Evolutionary conservation across 805 yeast species (phyloP).

Genomic region (Yamadazyma laniorum): DNA sequence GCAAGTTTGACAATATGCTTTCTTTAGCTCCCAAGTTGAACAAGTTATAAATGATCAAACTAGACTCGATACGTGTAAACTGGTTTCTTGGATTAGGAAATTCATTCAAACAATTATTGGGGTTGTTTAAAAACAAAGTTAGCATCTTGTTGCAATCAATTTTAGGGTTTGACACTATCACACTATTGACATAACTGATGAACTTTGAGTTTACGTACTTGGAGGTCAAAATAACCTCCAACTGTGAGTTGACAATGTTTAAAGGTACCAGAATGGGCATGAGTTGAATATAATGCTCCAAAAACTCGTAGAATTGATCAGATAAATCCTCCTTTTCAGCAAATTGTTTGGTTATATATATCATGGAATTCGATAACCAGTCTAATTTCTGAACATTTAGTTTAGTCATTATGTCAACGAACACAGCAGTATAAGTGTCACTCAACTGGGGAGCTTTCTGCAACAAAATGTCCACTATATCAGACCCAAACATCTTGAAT

Average conservation of each 20-base stretch:
- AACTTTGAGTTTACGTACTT: slow-evolving; percentile 47
- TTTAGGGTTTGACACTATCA: slow-evolving; percentile 28
- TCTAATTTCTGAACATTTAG: background rate
- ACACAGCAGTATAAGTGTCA: slow-evolving; percentile 3
- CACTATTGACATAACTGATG: slow-evolving; percentile 44
- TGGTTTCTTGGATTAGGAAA: slow-evolving; percentile 20
- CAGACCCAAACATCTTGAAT: background rate
- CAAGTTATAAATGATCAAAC: slow-evolving; percentile 49
- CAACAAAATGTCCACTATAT: slow-evolving; percentile 1
- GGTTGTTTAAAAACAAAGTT: slow-evolving; percentile 48
- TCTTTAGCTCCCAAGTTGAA: slow-evolving; percentile 46
- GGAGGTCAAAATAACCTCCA: slow-evolving; percentile 55
- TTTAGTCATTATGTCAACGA: slow-evolving; percentile 2
- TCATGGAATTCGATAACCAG: slow-evolving; percentile 59
- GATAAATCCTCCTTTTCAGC: slow-evolving; percentile 46
- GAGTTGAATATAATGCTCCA: slow-evolving; percentile 15
- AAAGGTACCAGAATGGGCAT: slow-evolving; percentile 34
- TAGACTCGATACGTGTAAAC: slow-evolving; percentile 38
- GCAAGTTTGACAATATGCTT: slow-evolving; percentile 47
- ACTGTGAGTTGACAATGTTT: slow-evolving; percentile 55
- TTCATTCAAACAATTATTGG: slow-evolving; percentile 31
- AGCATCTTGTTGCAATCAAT: slow-evolving; percentile 37
- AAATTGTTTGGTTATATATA: slow-evolving; percentile 62
- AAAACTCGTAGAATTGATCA: slow-evolving; percentile 30
- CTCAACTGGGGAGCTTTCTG: background rate